Percentiles rank a stretch among this genome's conserved stretches.
These are phyloP conservation scores for Gastrodia elata DNA, from an alignment of 106 monocot genomes.

Conservation along the genomic window DNA sequence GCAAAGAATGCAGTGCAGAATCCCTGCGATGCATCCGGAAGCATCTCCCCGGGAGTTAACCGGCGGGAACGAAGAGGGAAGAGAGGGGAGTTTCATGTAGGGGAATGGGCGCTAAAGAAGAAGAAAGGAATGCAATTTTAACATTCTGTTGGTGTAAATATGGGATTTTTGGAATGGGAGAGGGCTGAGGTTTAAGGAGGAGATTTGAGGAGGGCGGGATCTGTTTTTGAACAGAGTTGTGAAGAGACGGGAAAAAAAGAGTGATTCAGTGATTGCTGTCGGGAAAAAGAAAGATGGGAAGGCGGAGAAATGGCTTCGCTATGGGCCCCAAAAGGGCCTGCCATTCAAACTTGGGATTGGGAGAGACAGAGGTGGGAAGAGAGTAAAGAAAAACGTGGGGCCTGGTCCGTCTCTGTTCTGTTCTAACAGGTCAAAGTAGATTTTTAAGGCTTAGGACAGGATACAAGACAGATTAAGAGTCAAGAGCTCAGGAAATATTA, in stretches of 20 bases:
- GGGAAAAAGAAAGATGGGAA: neutral
- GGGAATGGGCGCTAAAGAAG: neutral
- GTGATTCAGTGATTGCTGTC: neutral
- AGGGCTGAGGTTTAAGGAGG: neutral
- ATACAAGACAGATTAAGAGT: neutral
- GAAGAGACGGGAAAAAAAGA: neutral
- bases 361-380: neutral
- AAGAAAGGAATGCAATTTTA: neutral
- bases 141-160: neutral
- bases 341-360: constrained; percentile 6
- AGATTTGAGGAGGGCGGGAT: neutral
- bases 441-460: neutral
- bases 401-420: neutral
- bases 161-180: constrained; percentile 4
- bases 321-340: constrained; percentile 2
- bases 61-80: constrained; percentile 6
- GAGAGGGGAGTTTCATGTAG: neutral
- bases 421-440: neutral
- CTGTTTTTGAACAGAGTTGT: neutral
- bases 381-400: neutral
- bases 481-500: too few relatives aligned
- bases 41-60: neutral
- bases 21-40: constrained; percentile 14
- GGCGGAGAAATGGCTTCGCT: neutral
- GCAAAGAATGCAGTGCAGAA: constrained; percentile 12